Evolutionary conservation across 352 stramenopile species (phyloP).

Genomic region (Aphanomyces stellatus): DNA sequence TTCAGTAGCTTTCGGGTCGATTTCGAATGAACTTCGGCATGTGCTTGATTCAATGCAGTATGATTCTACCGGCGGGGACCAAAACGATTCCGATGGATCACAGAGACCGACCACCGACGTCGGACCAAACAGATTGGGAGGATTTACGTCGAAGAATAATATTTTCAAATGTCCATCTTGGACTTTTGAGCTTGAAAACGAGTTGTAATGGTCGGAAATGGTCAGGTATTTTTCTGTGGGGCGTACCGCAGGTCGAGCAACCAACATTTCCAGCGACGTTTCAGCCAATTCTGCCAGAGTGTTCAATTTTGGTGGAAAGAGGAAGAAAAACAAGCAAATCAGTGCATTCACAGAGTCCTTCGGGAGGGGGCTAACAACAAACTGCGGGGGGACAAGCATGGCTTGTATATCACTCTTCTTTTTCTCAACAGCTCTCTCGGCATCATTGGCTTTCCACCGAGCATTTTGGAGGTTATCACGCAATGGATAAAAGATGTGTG

Average conservation of each 20-base stretch:
- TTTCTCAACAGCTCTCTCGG: not conserved
- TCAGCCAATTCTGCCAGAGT: conserved; percentile 33
- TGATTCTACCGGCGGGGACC: too few species aligned
- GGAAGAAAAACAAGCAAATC: conserved; percentile 38
- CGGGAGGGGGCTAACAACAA: conserved; percentile 30
- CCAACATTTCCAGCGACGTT: conserved; percentile 30
- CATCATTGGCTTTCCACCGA: not conserved
- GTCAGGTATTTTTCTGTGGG: too few species aligned
- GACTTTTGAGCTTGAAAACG: too few species aligned
- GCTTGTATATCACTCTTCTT: conserved; percentile 13
- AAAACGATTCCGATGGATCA: too few species aligned
- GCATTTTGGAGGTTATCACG: not conserved
- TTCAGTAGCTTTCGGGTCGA: conserved; percentile 21
- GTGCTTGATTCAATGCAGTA: too few species aligned
- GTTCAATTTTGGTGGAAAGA: conserved; percentile 31
- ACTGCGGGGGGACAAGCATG: conserved; percentile 23
- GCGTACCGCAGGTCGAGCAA: too few species aligned
- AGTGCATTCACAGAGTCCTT: conserved; percentile 20
- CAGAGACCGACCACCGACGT: too few species aligned
- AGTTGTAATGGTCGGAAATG: too few species aligned
- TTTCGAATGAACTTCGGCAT: conserved; percentile 35
- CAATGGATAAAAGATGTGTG: not conserved
- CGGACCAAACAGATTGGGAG: too few species aligned
- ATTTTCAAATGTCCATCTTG: too few species aligned
- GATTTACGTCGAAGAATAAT: too few species aligned